Percentiles rank a stretch among this genome's conserved stretches.
Evolutionary conservation across 768 basidiomycete species (phyloP).

Genomic region (Lepiota venenata): DNA sequence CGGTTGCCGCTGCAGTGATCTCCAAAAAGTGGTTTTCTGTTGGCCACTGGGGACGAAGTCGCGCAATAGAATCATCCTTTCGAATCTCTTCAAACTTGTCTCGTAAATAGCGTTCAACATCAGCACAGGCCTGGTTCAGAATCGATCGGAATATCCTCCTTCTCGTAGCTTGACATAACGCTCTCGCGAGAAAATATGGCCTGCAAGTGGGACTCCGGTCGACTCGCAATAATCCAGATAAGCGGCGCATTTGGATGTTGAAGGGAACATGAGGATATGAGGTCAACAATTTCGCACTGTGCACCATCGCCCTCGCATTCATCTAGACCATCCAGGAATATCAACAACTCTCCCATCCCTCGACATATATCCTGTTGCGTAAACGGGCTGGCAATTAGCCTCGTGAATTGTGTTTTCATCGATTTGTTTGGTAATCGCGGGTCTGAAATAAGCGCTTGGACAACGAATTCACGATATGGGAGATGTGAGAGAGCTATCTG

Average conservation of each 20-base stretch:
- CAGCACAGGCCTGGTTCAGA: constrained; percentile 12
- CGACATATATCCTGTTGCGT: background rate
- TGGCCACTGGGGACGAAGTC: constrained; percentile 16
- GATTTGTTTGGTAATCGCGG: constrained; percentile 12
- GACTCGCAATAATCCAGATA: constrained; percentile 22
- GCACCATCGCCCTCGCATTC: constrained; percentile 16
- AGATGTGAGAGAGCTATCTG: constrained; percentile 16
- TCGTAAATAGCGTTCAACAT: constrained; percentile 16
- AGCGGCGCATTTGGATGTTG: constrained; percentile 9
- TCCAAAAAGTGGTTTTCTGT: background rate
- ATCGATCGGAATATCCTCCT: constrained; percentile 4
- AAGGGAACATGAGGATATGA: constrained; percentile 5
- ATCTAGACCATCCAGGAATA: constrained; percentile 24
- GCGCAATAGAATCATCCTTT: background rate
- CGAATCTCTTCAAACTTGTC: constrained; percentile 12
- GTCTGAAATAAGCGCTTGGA: constrained; percentile 2
- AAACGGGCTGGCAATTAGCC: constrained; percentile 14
- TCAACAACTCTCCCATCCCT: constrained; percentile 7
- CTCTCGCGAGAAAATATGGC: constrained; percentile 3
- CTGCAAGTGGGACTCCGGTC: constrained; percentile 21
- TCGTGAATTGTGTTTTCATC: constrained; percentile 8
- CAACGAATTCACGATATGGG: constrained; percentile 1
- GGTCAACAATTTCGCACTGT: constrained; percentile 14
- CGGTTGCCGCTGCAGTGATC: constrained; percentile 18
- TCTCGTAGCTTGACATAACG: background rate